A percentile compares a stretch with the other conserved stretches of the same genome.
Conservation (phyloP, 2,329 filamentous ascomycete species). For the Coccinonectria pachysandricola region DNA sequence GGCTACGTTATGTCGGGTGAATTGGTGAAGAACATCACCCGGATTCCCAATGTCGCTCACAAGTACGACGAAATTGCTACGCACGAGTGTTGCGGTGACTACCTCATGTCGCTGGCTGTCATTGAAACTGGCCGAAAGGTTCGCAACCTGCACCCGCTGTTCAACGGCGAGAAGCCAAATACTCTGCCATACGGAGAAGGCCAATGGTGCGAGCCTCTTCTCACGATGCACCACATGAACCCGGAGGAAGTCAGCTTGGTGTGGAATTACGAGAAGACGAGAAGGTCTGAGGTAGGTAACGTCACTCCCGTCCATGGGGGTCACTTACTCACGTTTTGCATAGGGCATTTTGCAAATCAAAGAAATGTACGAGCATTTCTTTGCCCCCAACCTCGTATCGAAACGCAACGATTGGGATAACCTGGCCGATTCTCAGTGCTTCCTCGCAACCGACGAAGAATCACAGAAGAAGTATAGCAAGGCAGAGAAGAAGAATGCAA, state of each 20-base stretch:
- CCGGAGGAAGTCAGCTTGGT: conserved; percentile 40
- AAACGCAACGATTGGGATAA: conserved; percentile 43
- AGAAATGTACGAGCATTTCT: conserved; percentile 40
- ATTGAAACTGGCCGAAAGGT: conserved; percentile 34
- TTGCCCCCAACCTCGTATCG: conserved; percentile 32
- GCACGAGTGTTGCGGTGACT: conserved; percentile 41
- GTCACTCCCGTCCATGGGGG: not conserved
- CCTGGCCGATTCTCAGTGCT: conserved; percentile 36
- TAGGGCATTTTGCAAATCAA: conserved; percentile 35
- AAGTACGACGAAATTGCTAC: conserved; percentile 36
- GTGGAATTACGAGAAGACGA: conserved; percentile 44
- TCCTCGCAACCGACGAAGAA: conserved; percentile 28
- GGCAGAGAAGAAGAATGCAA: conserved; percentile 24
- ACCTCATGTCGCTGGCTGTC: conserved; percentile 38
- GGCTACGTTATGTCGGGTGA: conserved; percentile 46
- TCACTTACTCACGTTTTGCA: conserved; percentile 5
- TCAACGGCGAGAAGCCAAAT: conserved; percentile 45
- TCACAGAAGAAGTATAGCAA: conserved; percentile 24
- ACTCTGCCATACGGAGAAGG: conserved; percentile 36
- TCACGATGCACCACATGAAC: conserved; percentile 47
- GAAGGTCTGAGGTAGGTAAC: conserved; percentile 30
- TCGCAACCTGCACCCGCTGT: conserved; percentile 38
- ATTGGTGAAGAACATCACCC: conserved; percentile 38
- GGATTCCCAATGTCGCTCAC: conserved; percentile 31
- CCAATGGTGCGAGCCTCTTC: conserved; percentile 47